Evolutionary conservation across 306 rosid species (phyloP).

Genomic region (Abrus pulchellus): DNA sequence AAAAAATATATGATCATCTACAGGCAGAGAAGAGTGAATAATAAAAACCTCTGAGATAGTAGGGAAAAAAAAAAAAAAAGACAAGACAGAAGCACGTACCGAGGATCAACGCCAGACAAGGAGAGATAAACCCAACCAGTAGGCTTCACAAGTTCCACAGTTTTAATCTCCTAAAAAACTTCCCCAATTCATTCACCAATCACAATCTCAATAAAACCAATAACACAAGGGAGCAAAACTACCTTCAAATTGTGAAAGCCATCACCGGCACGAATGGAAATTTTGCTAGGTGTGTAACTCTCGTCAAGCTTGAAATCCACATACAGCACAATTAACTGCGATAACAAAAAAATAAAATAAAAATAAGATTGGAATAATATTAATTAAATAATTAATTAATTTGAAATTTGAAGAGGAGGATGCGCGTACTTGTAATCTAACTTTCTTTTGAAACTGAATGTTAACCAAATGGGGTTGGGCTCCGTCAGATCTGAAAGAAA

Average conservation of each 20-base stretch:
- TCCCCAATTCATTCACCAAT: conserved; percentile 30
- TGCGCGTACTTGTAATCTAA: conserved; percentile 72
- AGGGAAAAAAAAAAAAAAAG: background rate
- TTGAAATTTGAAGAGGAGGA: no score
- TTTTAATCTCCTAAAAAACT: conserved; percentile 80
- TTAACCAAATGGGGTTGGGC: conserved; percentile 95
- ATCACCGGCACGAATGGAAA: conserved; percentile 88
- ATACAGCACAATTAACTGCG: conserved; percentile 80
- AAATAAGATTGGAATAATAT: no score
- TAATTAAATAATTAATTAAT: no score
- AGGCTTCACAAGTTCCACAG: conserved; percentile 88
- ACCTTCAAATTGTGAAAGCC: conserved; percentile 97
- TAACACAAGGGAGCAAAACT: background rate
- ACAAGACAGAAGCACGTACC: conserved; percentile 53
- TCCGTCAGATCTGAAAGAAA: conserved; percentile 80
- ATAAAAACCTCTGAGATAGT: no score
- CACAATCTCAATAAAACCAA: background rate
- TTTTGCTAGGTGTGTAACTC: conserved; percentile 90
- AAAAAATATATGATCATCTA: background rate
- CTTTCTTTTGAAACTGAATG: conserved; percentile 94
- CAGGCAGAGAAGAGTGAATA: background rate
- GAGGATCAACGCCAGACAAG: conserved; percentile 85
- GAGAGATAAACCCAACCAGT: conserved; percentile 91
- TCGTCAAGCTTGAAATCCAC: conserved; percentile 95
- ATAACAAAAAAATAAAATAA: conserved; percentile 28